Conservation (phyloP, 2,329 filamentous ascomycete species). For the Verticillium tricorpus region DNA sequence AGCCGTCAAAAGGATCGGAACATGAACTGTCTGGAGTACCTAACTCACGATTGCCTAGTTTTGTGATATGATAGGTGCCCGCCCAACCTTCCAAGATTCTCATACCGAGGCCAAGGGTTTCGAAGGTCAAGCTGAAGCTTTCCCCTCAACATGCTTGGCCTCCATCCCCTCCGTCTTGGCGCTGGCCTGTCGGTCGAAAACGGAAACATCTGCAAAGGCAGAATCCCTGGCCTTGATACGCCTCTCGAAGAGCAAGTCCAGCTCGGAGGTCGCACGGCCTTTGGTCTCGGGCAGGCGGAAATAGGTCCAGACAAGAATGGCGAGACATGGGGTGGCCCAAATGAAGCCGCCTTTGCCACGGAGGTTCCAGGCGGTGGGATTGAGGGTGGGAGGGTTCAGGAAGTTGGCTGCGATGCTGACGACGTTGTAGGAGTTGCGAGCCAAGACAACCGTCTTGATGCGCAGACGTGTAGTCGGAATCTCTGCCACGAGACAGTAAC, state of each 20-base stretch:
- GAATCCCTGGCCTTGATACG: conserved; percentile 4
- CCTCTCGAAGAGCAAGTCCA: conserved; percentile 25
- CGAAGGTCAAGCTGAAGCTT: too few relatives aligned
- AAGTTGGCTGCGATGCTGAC: conserved; percentile 15
- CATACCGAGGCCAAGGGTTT: too few relatives aligned
- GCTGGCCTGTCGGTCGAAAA: not conserved
- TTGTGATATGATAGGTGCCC: too few relatives aligned
- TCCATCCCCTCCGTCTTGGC: not conserved
- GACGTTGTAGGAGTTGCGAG: conserved; percentile 3
- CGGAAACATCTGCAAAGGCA: not conserved
- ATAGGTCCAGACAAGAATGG: conserved; percentile 22
- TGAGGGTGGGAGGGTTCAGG: conserved; percentile 10
- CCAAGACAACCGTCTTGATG: conserved; percentile 7
- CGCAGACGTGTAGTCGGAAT: conserved; percentile 6
- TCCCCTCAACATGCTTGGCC: not conserved
- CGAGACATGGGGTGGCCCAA: conserved; percentile 20
- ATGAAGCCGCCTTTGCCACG: conserved; percentile 15
- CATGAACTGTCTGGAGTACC: too few relatives aligned
- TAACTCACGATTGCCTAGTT: too few relatives aligned
- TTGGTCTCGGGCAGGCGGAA: conserved; percentile 28
- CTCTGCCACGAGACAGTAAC: conserved; percentile 22
- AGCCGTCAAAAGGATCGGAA: too few relatives aligned
- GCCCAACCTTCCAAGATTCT: too few relatives aligned
- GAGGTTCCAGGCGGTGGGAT: conserved; percentile 14
- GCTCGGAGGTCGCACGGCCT: conserved; percentile 25